A percentile compares a stretch with the other conserved stretches of the same genome.
These are phyloP conservation scores for Phytophthora palmivora DNA, from an alignment of 352 stramenopile species.

Conservation along the genomic window DNA sequence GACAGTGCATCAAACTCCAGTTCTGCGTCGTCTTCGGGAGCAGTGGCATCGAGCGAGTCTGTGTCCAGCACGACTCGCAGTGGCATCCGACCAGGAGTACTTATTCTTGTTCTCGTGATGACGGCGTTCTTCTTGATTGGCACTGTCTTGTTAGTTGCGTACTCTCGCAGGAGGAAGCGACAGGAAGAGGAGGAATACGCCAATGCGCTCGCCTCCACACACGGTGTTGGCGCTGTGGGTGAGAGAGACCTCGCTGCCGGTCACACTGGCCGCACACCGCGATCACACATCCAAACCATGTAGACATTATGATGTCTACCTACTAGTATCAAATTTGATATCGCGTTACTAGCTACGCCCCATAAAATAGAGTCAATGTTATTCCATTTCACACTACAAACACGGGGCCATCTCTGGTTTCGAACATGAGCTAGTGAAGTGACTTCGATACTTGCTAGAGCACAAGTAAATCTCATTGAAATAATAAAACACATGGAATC, in stretches of 20 bases:
- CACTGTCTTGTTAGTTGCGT: conserved; percentile 62
- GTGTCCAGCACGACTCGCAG: conserved; percentile 25
- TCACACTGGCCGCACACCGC: conserved; percentile 55
- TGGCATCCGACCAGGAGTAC: conserved; percentile 49
- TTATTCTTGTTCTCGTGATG: conserved; percentile 72
- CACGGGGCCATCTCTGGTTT: no score
- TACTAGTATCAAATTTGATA: conserved; percentile 23
- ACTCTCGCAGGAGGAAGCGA: conserved; percentile 70
- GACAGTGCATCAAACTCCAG: conserved; percentile 17
- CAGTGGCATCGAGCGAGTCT: conserved; percentile 8
- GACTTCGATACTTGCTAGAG: no score
- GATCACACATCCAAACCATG: conserved; percentile 72
- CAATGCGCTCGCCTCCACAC: conserved; percentile 42
- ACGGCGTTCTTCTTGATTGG: conserved; percentile 63
- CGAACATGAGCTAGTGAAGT: no score
- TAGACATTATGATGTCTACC: conserved; percentile 33
- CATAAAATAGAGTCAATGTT: conserved; percentile 27
- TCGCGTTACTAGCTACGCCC: neutral
- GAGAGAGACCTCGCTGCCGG: conserved; percentile 23
- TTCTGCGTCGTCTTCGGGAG: conserved; percentile 12
- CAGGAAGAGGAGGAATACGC: conserved; percentile 50
- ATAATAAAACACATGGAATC: no score
- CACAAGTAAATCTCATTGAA: no score
- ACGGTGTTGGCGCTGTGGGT: conserved; percentile 25
- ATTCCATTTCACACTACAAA: conserved; percentile 24